Evolutionary conservation across 1,284 basidiomycete genomes (phyloP), one percentile per base, ranked within the genome.

Genomic region (Trametes hirsuta): DNA sequence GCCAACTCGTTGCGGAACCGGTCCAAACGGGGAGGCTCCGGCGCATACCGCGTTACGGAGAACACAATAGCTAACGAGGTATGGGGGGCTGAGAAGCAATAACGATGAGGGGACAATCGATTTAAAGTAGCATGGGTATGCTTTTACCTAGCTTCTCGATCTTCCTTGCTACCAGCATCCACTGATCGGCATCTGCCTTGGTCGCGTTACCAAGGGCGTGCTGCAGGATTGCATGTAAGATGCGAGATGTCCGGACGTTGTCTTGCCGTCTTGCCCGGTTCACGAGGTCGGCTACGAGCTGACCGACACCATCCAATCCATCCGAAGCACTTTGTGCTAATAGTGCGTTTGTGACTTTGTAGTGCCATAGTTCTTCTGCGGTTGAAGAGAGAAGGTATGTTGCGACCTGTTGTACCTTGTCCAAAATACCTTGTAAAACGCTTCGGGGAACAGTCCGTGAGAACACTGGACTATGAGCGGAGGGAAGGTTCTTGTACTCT

Each of bases 1-100:
- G 95, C 96, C 6, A 96, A 80, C 70, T 97, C 93, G 73, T 97
- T 98, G 36, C 96, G 85, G 68, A 93, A 93, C 9, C 92, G 83
- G 61, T 92, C 90, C 44, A 98, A 83, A 8, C 84, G 82, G 2
- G 85, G 84, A 2, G 89, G 85, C 64, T 94, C 92, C 0, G 87
- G 79, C 1, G 88, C 84, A 41, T 83, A 80, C 22, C 79, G 75
- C 22, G 87, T 84, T 52, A 95, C 76, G 1, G 88, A 83, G 9
- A 80, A 75, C 5, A 91, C 74, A 57, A 96, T 83, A 0, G 87
- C 84, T 55, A 91, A 78, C 0, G 87, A 79, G 0, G 87, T 82
- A 64, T 87, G 79, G 1, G 89, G 87, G 15, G 87, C 93, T 95
- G 58, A 66, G 1, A 18, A 14, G 35, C 10, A 39, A 1, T 15